A percentile compares a stretch with the other conserved stretches of the same genome.
phyloP scores from a whole-genome alignment of 2,329 filamentous ascomycete genomes.

The Aschersonia sp. region DNA sequence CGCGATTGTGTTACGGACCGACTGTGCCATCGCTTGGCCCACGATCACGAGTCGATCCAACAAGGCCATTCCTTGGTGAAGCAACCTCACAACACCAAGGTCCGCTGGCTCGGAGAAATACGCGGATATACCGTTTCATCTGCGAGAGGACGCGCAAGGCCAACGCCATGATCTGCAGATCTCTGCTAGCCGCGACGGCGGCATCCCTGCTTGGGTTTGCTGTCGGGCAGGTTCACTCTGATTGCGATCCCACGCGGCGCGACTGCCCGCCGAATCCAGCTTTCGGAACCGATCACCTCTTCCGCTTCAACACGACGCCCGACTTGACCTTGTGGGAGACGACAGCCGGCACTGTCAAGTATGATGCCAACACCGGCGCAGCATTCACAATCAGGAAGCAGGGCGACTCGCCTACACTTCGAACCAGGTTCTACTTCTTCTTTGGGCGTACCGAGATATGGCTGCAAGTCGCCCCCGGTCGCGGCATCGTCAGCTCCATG shows the following conservation, averaged over 20 bases:
- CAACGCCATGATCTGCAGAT: constrained; percentile 6
- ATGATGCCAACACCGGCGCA: constrained; percentile 47
- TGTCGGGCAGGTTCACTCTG: constrained; percentile 59
- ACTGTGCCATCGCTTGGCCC: too few species aligned
- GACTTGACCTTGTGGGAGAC: constrained; percentile 51
- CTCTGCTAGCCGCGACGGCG: constrained; percentile 18
- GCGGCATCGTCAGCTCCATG: constrained; percentile 67
- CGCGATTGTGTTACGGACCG: too few species aligned
- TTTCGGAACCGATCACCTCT: constrained; percentile 48
- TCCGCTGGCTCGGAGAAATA: too few species aligned
- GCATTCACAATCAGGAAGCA: constrained; percentile 56
- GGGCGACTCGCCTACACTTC: constrained; percentile 65
- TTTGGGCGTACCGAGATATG: constrained; percentile 67
- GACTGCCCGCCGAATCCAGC: constrained; percentile 58
- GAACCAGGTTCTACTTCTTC: constrained; percentile 74
- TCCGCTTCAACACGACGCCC: constrained; percentile 50
- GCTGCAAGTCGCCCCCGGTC: constrained; percentile 61
- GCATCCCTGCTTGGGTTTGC: constrained; percentile 30
- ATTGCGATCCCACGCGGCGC: constrained; percentile 63
- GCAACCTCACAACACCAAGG: too few species aligned
- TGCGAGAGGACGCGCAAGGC: background rate
- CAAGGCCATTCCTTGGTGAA: too few species aligned
- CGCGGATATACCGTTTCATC: background rate
- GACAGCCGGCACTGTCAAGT: constrained; percentile 50
- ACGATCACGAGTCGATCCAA: too few species aligned